Evolutionary conservation across 2,329 filamentous ascomycete species (phyloP), one percentile per base, ranked within the genome.

Genomic region (Hypoxylon sp.): DNA sequence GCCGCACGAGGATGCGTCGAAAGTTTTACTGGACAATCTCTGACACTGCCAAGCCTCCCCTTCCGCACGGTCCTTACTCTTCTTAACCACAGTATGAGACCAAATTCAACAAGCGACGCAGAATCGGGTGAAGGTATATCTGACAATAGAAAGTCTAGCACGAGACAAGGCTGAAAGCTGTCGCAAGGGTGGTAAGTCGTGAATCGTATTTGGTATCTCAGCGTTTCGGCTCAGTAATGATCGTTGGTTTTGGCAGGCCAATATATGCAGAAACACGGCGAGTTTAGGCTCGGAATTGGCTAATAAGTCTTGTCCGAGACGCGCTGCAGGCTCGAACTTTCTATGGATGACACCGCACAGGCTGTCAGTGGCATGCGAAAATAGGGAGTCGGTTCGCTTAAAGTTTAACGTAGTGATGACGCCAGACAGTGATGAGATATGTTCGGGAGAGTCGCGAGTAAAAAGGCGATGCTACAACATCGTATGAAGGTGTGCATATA

Each of bases 181-280:
- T 67, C 64, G 63, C 58, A 63, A 53, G 47, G 52, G 45, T 61
- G 21, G 25, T 39, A 50, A 65, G 57, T 67, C 47, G 59, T 29
- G 50, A 63, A 47, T 67, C 51, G 19, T 61, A 66, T 58, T 68
- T 64, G 64, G 69, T 65, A 71, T 59, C 65, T 68, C 63, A 61
- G 57, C 70, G 76, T 79, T 79, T 79, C 77, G 78, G 73, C 73
- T 74, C 73, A 71, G 71, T 76, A 74, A 69, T 77, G 78, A 79
- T 79, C 77, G 76, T 75, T 77, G 73, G 77, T 79, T 78, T 79
- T 76, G 77, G 74, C 69, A 72, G 71, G 69, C 70, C 70, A 69
- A 66, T 53, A 64, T 67, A 68, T 62, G n/a, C 63, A 50, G 69
- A 71, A 71, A 70, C 65, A 64, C 63, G 46, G 54, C 39, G 47